A percentile compares a stretch with the other conserved stretches of the same genome.
phyloP scores from a whole-genome alignment of 1,284 basidiomycete species.

The Melanopsichium pennsylvanicum region DNA sequence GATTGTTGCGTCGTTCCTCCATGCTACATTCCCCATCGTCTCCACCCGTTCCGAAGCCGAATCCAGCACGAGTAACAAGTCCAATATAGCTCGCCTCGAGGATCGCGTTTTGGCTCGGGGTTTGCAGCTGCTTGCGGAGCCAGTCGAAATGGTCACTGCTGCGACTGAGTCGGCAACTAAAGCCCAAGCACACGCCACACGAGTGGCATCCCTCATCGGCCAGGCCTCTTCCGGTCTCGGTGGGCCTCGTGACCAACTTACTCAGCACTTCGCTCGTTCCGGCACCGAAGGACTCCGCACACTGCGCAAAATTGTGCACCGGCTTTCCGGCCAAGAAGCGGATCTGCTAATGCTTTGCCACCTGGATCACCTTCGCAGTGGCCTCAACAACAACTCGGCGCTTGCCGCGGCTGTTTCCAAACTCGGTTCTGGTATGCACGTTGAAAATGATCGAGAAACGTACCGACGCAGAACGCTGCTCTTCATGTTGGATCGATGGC shows the following conservation, averaged over 20 bases:
- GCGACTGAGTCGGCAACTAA: background rate
- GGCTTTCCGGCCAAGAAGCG: slow-evolving; percentile 38
- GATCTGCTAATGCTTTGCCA: slow-evolving; percentile 52
- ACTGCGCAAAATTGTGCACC: slow-evolving; percentile 20
- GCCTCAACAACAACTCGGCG: slow-evolving; percentile 44
- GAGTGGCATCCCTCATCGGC: slow-evolving; percentile 26
- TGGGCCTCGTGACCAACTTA: slow-evolving; percentile 16
- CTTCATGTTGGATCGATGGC: slow-evolving; percentile 53
- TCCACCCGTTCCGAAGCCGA: slow-evolving; percentile 1
- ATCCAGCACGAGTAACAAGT: slow-evolving; percentile 7
- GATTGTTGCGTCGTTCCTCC: slow-evolving; percentile 15
- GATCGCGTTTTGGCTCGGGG: slow-evolving; percentile 29
- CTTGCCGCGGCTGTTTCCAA: slow-evolving; percentile 49
- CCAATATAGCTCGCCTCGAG: slow-evolving; percentile 22
- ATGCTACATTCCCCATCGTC: slow-evolving; percentile 41
- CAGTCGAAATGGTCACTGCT: slow-evolving; percentile 19
- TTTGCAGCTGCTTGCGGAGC: slow-evolving; percentile 22
- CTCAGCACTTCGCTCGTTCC: slow-evolving; percentile 2
- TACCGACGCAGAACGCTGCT: slow-evolving; percentile 36
- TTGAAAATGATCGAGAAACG: slow-evolving; percentile 27
- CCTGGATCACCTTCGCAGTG: slow-evolving; percentile 40
- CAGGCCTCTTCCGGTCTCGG: slow-evolving; percentile 34
- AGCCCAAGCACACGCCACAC: slow-evolving; percentile 19
- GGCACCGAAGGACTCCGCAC: slow-evolving; percentile 15
- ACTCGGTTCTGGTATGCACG: slow-evolving; percentile 25